Conservation (phyloP, 495 filamentous ascomycete genomes). For the Trypethelium eluteriae region DNA sequence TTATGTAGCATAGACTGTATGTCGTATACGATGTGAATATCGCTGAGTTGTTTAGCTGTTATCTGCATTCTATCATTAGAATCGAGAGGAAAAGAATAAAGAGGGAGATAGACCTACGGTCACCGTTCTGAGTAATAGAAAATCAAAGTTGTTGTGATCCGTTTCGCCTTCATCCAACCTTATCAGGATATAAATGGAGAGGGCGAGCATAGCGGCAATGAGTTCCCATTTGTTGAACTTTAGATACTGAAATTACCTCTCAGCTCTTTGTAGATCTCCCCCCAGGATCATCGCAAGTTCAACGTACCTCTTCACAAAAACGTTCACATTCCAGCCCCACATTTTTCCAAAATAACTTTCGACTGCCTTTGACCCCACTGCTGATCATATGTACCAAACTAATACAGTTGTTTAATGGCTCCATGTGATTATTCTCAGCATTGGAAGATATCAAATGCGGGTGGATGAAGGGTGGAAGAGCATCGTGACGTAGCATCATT, state of each 20-base stretch:
- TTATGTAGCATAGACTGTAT: slow-evolving; percentile 4
- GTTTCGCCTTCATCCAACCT: slow-evolving; percentile 42
- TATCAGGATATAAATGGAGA: slow-evolving; percentile 40
- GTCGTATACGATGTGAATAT: slow-evolving; percentile 15
- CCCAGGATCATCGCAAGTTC: not conserved
- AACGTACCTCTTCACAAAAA: slow-evolving; percentile 35
- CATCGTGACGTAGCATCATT: slow-evolving; percentile 37
- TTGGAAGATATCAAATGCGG: slow-evolving; percentile 24
- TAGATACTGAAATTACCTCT: slow-evolving; percentile 25
- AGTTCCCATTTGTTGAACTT: slow-evolving; percentile 36
- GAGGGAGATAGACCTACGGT: slow-evolving; percentile 28
- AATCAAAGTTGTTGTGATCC: slow-evolving; percentile 39
- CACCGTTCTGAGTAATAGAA: slow-evolving; percentile 34
- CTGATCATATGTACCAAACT: slow-evolving; percentile 41
- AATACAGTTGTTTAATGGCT: slow-evolving; percentile 42
- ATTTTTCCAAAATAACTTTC: slow-evolving; percentile 43
- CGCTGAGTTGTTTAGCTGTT: slow-evolving; percentile 26
- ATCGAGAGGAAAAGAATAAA: not conserved
- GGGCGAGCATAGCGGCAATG: slow-evolving; percentile 41
- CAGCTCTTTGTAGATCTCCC: slow-evolving; percentile 13
- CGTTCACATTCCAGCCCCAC: slow-evolving; percentile 43
- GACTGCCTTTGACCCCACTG: slow-evolving; percentile 30
- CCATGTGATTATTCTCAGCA: slow-evolving; percentile 31
- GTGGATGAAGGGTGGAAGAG: slow-evolving; percentile 35
- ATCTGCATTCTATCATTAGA: slow-evolving; percentile 20